These are phyloP conservation scores for Ceratobasidium sp. DNA, from an alignment of 1,284 basidiomycete species.

Conservation along the genomic window DNA sequence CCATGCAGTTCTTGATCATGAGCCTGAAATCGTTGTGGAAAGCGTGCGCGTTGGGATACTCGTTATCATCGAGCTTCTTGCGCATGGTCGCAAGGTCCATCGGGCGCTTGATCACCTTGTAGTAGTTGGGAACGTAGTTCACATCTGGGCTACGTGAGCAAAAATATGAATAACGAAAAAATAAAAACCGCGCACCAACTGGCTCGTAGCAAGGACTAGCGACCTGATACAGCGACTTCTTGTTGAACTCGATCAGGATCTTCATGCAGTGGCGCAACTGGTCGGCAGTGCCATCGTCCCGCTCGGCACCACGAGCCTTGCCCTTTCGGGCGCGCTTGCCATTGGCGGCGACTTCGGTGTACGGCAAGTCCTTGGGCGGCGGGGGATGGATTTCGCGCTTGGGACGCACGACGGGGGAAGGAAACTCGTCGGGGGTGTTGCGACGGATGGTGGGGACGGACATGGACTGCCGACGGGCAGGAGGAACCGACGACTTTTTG, in stretches of 20 bases:
- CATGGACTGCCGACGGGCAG: conserved; percentile 76
- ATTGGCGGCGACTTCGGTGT: conserved; percentile 76
- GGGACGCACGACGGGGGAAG: conserved; percentile 76
- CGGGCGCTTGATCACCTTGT: conserved; percentile 90
- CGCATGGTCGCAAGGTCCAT: conserved; percentile 95
- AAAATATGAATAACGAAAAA: neutral
- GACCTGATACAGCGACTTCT: conserved; percentile 81
- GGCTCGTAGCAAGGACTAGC: conserved; percentile 94
- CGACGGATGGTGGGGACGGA: conserved; percentile 85
- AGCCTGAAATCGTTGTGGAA: conserved; percentile 94
- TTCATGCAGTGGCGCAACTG: conserved; percentile 89
- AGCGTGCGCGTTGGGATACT: conserved; percentile 81
- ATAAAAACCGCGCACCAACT: conserved; percentile 74
- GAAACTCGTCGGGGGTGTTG: conserved; percentile 53
- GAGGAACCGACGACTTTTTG: conserved; percentile 55
- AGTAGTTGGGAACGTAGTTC: conserved; percentile 80
- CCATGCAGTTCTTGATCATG: conserved; percentile 94
- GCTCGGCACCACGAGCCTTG: conserved; percentile 68
- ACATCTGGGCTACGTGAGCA: neutral
- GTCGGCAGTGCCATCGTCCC: conserved; percentile 78
- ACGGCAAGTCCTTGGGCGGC: conserved; percentile 90
- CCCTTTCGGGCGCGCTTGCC: conserved; percentile 53
- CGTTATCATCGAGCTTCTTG: conserved; percentile 80
- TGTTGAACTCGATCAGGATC: conserved; percentile 81
- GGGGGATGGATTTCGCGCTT: conserved; percentile 98